Base-by-base conservation (phyloP, 1,139 yeast genomes). In the Blastobotrys aristatus region DNA sequence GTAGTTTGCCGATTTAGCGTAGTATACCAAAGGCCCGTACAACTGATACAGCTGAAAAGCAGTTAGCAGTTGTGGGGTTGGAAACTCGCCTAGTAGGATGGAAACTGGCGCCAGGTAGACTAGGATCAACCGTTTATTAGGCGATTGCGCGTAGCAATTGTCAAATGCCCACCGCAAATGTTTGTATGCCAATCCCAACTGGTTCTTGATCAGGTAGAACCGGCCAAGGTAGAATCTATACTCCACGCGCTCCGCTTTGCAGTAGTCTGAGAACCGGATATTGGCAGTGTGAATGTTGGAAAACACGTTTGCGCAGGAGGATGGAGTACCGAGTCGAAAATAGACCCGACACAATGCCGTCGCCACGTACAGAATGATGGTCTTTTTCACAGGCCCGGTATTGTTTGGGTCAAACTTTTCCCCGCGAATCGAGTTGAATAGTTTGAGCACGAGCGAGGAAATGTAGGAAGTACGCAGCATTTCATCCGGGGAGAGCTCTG, bases 261-360 rank as follows among this genome's bases (percentile, higher is more conserved):
- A 69, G 50, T 77, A 81, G 11, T 62, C 57, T 1, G 67, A 58
- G 54, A 81, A 73, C 36, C 61, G 63, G 41, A 82, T 66, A 31
- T 72, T 69, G 18, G 87, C 76, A 27, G 80, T 80, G 55, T 79
- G 82, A 70, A 85, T 77, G 60, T 84, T 85, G 36, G 87, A 76
- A 63, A 84, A 84, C 40, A 86, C 84, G 59, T 84, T 84, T 29
- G 84, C 79, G 62, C 94, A 84, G 11, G 84, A 69, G 47, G 81
- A 69, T 2, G 90, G 88, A 43, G 80, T 82, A 40, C 73, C 77
- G 34, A 84, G 72, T 46, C 68, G 70, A 62, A 82, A 82, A 62
- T 86, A 86, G 1, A 80, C 68, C 52, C 75, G 71, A 62, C 92
- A 84, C 38, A 85, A 65, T 45, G 73, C 69, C 22, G 74, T 74